Evolutionary conservation across 805 yeast genomes (phyloP).

Genomic region (Yarrowia sp.): DNA sequence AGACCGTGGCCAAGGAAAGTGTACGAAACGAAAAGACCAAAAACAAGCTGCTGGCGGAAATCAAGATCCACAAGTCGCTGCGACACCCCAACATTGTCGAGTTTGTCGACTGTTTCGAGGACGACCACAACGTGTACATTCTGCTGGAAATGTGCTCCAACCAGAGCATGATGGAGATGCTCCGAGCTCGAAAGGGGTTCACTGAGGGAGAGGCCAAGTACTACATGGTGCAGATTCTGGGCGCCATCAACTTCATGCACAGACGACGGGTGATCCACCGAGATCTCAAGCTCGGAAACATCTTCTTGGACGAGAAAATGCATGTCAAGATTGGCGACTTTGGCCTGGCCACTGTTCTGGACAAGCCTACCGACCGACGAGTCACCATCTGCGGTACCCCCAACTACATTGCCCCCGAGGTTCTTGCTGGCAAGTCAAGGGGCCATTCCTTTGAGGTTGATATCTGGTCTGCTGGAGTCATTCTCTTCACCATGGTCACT

Average conservation of each 20-base stretch:
- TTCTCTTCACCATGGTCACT: constrained; percentile 85
- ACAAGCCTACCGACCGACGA: constrained; percentile 67
- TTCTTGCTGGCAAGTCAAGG: constrained; percentile 72
- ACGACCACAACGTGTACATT: constrained; percentile 89
- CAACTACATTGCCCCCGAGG: constrained; percentile 97
- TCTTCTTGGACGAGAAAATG: constrained; percentile 91
- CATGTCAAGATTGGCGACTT: constrained; percentile 95
- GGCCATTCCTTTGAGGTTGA: constrained; percentile 97
- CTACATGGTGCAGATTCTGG: constrained; percentile 88
- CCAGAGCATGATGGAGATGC: constrained; percentile 89
- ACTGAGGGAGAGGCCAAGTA: constrained; percentile 89
- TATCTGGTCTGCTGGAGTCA: constrained; percentile 96
- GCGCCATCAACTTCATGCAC: constrained; percentile 92
- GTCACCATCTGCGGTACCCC: constrained; percentile 98
- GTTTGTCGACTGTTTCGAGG: constrained; percentile 95
- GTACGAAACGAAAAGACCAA: constrained; percentile 88
- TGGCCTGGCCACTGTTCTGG: constrained; percentile 95
- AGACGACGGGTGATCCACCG: constrained; percentile 90
- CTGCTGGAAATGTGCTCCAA: constrained; percentile 92
- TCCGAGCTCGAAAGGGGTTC: constrained; percentile 77
- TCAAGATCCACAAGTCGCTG: constrained; percentile 89
- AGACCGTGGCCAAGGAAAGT: constrained; percentile 95
- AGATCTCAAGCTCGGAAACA: constrained; percentile 93
- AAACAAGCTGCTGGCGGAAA: constrained; percentile 75
- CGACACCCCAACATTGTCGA: constrained; percentile 86